Percentiles rank a stretch among this genome's conserved stretches.
These are phyloP conservation scores for Talaromyces sp. DNA, from an alignment of 2,329 filamentous ascomycete genomes.

Conservation along the genomic window DNA sequence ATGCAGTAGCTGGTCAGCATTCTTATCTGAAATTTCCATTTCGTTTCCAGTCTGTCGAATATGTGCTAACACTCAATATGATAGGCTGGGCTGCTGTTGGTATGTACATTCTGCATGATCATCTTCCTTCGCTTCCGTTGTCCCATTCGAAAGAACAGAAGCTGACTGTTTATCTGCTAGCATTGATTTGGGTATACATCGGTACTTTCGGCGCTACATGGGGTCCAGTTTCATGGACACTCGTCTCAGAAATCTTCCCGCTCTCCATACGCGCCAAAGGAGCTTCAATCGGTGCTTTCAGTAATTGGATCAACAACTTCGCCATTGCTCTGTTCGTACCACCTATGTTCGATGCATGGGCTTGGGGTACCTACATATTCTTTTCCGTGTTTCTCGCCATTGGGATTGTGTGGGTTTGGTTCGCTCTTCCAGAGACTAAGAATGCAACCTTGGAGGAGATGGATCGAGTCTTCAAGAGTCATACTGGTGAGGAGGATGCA, in stretches of 20 bases:
- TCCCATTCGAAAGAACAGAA: neutral
- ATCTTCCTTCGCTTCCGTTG: neutral
- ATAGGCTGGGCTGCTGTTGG: constrained; percentile 50
- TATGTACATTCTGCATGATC: neutral
- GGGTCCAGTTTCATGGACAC: constrained; percentile 49
- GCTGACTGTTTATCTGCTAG: constrained; percentile 20
- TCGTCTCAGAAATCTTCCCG: constrained; percentile 58
- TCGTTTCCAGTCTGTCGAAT: neutral
- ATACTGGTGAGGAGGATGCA: constrained; percentile 20
- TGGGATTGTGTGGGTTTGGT: constrained; percentile 46
- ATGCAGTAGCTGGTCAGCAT: constrained; percentile 42
- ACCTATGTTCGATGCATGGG: constrained; percentile 57
- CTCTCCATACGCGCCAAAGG: constrained; percentile 60
- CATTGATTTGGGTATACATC: constrained; percentile 61
- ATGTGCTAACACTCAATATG: neutral
- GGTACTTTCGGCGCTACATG: constrained; percentile 59
- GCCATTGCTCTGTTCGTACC: constrained; percentile 62
- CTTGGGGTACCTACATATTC: constrained; percentile 55
- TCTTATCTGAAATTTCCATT: neutral
- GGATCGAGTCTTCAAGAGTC: constrained; percentile 32
- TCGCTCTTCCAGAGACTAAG: constrained; percentile 54
- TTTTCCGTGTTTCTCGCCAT: constrained; percentile 52
- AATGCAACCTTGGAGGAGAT: constrained; percentile 52
- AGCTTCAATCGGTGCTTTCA: constrained; percentile 60
- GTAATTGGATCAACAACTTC: constrained; percentile 64